Conservation (phyloP, 1,139 yeast genomes). For the Debaryomyces nepalensis region DNA sequence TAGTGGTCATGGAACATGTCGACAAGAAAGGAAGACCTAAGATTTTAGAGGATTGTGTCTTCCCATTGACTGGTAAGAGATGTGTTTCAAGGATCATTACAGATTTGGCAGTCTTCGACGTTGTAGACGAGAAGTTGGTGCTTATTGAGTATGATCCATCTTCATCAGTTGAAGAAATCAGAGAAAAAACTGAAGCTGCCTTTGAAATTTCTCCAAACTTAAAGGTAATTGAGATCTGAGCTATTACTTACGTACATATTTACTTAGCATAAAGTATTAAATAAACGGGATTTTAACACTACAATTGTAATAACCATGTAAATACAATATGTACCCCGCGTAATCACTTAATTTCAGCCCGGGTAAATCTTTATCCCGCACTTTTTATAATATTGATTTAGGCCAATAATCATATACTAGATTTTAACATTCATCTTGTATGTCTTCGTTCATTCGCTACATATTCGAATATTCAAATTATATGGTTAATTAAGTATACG, state of each 20-base stretch:
- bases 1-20: constrained; percentile 53
- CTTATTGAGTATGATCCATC: constrained; percentile 35
- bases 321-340: constrained; percentile 5
- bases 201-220: constrained; percentile 37
- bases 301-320: no score
- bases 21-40: constrained; percentile 53
- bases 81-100: constrained; percentile 54
- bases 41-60: constrained; percentile 45
- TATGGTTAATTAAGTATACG: neutral
- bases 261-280: no score
- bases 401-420: constrained; percentile 1
- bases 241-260: neutral
- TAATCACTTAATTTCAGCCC: neutral
- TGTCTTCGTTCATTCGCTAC: no score
- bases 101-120: constrained; percentile 54
- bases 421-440: neutral
- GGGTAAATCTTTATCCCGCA: constrained; percentile 10
- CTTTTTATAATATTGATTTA: constrained; percentile 2
- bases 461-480: no score
- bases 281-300: no score
- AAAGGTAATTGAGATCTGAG: constrained; percentile 1
- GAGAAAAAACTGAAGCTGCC: constrained; percentile 43
- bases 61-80: constrained; percentile 52
- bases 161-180: constrained; percentile 38
- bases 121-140: constrained; percentile 37